phyloP scores from a whole-genome alignment of 2,329 filamentous ascomycete species.

The Lachnellula arida region DNA sequence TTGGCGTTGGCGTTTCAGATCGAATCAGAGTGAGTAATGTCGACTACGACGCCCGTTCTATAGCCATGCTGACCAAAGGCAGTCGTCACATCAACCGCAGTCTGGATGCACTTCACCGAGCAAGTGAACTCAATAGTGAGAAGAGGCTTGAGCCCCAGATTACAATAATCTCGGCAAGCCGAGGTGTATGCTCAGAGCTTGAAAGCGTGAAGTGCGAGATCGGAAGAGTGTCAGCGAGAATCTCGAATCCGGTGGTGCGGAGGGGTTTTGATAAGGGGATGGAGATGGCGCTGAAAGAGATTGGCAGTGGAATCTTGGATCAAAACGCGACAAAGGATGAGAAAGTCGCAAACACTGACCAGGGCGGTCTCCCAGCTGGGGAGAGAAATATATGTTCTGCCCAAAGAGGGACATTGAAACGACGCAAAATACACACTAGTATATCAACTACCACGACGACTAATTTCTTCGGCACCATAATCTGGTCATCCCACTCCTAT shows the following conservation, averaged over 20 bases:
- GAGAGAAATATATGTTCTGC: not conserved
- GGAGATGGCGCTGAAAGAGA: not conserved
- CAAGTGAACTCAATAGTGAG: too few relatives aligned
- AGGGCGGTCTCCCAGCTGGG: not conserved
- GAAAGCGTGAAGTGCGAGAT: too few relatives aligned
- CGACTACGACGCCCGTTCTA: too few relatives aligned
- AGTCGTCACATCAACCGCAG: too few relatives aligned
- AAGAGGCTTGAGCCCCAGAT: too few relatives aligned
- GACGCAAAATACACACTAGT: not conserved
- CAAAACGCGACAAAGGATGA: not conserved
- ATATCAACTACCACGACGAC: not conserved
- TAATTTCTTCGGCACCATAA: not conserved
- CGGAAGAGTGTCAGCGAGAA: not conserved
- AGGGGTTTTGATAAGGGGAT: not conserved
- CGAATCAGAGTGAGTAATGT: not conserved
- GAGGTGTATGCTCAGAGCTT: too few relatives aligned
- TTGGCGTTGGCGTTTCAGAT: not conserved
- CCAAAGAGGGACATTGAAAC: not conserved
- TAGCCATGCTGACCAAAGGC: too few relatives aligned
- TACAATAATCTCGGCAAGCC: too few relatives aligned
- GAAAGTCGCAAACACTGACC: not conserved
- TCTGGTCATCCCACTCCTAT: not conserved
- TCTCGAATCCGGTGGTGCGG: not conserved
- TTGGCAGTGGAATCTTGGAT: not conserved
- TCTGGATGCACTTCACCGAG: too few relatives aligned